Conservation (phyloP, 257 asterid species). For the Przewalskia tangutica region DNA sequence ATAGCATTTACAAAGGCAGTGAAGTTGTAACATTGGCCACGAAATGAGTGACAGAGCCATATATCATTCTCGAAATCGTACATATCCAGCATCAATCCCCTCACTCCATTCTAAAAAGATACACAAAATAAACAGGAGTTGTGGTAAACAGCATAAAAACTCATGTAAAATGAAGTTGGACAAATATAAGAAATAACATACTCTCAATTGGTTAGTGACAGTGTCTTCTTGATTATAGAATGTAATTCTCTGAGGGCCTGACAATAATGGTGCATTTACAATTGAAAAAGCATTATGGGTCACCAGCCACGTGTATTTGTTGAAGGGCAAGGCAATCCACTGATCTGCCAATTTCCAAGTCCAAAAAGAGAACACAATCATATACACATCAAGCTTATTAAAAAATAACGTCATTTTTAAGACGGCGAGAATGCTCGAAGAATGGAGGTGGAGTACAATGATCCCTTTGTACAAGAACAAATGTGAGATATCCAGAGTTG, state of each 20-base stretch:
- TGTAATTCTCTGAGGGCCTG: conserved; percentile 76
- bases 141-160: neutral
- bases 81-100: conserved; percentile 99
- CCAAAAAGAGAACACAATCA: neutral
- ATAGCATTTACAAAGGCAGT: conserved; percentile 70
- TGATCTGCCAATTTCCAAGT: conserved; percentile 28
- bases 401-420: too few relatives aligned
- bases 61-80: conserved; percentile 89
- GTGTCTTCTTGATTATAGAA: conserved; percentile 92
- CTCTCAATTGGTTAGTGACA: conserved; percentile 86
- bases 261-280: conserved; percentile 67
- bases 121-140: conserved; percentile 5
- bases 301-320: conserved; percentile 90
- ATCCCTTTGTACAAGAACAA: too few relatives aligned
- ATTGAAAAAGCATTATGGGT: conserved; percentile 92
- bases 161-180: neutral
- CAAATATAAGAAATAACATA: conserved; percentile 12
- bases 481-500: too few relatives aligned
- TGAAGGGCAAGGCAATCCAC: conserved; percentile 91
- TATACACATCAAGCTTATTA: neutral
- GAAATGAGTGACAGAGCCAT: conserved; percentile 96
- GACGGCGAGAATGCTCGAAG: too few relatives aligned
- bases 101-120: conserved; percentile 71
- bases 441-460: too few relatives aligned
- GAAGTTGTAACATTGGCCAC: conserved; percentile 91